A percentile compares a stretch with the other conserved stretches of the same genome.
These are phyloP conservation scores for Bothriochloa decipiens DNA, from an alignment of 176 grass and related monocot genomes.

Conservation along the genomic window DNA sequence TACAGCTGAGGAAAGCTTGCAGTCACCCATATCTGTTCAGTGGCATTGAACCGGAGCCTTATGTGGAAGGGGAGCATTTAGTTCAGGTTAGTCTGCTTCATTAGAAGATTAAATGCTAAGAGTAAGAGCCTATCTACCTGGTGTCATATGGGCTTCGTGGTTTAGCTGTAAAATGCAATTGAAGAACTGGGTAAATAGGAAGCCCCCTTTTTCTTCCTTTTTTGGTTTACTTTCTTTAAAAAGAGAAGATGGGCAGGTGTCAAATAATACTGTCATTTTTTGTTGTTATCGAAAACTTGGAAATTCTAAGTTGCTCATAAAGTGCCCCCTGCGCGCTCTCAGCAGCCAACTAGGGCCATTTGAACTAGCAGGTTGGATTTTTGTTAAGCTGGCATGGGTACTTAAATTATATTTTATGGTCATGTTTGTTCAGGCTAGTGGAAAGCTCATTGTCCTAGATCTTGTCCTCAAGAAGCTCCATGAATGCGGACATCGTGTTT, in stretches of 20 bases:
- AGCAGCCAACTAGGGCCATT: neutral
- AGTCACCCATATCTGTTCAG: constrained; percentile 96
- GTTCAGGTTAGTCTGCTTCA: constrained; percentile 41
- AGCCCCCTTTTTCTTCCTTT: neutral
- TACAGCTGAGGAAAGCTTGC: constrained; percentile 91
- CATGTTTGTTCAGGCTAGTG: constrained; percentile 75
- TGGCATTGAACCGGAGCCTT: constrained; percentile 96
- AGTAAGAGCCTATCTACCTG: constrained; percentile 17
- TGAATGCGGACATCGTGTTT: constrained; percentile 71
- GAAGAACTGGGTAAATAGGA: neutral
- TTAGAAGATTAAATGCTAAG: constrained; percentile 24
- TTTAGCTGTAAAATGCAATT: neutral
- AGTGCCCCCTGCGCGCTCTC: neutral
- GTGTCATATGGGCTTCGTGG: neutral
- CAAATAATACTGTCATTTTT: neutral
- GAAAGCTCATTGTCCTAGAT: constrained; percentile 88
- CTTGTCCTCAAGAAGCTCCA: constrained; percentile 81
- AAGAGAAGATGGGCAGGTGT: neutral
- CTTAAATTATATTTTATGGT: constrained; percentile 22
- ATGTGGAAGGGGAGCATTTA: constrained; percentile 83
- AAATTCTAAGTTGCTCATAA: neutral
- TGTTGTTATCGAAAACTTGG: neutral
- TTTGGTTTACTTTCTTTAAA: neutral
- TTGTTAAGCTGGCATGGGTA: neutral
- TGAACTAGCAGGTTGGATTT: neutral